Evolutionary conservation across 768 basidiomycete genomes (phyloP).

Genomic region (Auriscalpium microsporum): DNA sequence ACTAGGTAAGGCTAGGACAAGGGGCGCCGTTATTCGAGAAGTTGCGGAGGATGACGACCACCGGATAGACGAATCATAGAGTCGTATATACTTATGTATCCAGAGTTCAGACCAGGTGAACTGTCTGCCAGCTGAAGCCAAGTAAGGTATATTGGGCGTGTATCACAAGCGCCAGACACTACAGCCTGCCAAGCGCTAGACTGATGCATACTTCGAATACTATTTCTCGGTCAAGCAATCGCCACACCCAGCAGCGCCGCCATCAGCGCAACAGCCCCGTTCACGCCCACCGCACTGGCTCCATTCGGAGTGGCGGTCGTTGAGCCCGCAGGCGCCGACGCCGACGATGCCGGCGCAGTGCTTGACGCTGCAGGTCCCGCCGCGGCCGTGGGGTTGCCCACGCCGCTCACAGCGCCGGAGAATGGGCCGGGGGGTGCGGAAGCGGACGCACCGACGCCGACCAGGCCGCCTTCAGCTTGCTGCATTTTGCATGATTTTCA

Average conservation of each 20-base stretch:
- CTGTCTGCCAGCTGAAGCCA: too few relatives aligned
- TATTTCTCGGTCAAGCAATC: background rate
- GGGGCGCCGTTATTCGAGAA: too few relatives aligned
- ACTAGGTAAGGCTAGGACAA: too few relatives aligned
- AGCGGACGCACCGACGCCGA: conserved; percentile 41
- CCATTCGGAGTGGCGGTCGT: conserved; percentile 2
- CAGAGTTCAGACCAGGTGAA: too few relatives aligned
- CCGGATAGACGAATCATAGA: too few relatives aligned
- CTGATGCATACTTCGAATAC: too few relatives aligned
- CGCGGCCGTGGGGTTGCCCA: conserved; percentile 18
- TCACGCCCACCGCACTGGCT: conserved; percentile 4
- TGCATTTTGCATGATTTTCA: background rate
- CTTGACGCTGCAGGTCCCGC: background rate
- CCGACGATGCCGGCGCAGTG: conserved; percentile 4
- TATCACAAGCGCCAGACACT: too few relatives aligned
- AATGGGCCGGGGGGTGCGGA: conserved; percentile 35
- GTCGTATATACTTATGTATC: too few relatives aligned
- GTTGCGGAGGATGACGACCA: too few relatives aligned
- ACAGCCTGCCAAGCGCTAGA: too few relatives aligned
- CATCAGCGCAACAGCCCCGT: conserved; percentile 11
- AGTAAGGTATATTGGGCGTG: too few relatives aligned
- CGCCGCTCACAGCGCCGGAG: conserved; percentile 24
- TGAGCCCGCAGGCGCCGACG: conserved; percentile 6
- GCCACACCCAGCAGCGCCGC: conserved; percentile 15
- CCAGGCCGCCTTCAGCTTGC: conserved; percentile 33